Percentiles rank a stretch among this genome's conserved stretches.
phyloP scores from a whole-genome alignment of 2,329 filamentous ascomycete species.

The Fusarium armeniacum region DNA sequence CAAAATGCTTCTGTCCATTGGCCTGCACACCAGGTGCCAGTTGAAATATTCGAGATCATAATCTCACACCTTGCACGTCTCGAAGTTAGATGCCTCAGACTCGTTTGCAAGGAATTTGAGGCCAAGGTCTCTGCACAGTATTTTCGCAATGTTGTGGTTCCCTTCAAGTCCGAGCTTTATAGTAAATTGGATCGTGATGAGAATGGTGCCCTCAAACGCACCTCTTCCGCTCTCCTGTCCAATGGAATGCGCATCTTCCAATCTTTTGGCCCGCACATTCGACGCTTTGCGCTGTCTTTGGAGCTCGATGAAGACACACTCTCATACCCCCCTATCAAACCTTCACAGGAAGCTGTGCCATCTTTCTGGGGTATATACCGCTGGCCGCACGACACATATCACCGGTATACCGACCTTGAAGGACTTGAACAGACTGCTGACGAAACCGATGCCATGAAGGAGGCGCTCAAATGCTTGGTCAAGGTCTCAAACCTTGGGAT shows the following conservation, averaged over 20 bases:
- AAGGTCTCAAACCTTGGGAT: slow-evolving; percentile 74
- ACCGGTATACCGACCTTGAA: slow-evolving; percentile 70
- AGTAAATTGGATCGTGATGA: slow-evolving; percentile 52
- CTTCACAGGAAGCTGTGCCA: slow-evolving; percentile 65
- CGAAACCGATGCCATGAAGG: slow-evolving; percentile 71
- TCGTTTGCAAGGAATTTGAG: slow-evolving; percentile 72
- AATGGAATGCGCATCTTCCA: slow-evolving; percentile 73
- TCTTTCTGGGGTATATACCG: slow-evolving; percentile 75
- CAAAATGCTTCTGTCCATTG: slow-evolving; percentile 41
- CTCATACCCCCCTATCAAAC: slow-evolving; percentile 68
- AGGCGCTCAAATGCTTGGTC: slow-evolving; percentile 69
- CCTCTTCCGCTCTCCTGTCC: slow-evolving; percentile 52
- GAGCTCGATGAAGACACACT: slow-evolving; percentile 71
- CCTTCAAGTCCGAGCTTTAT: slow-evolving; percentile 75
- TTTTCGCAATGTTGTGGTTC: slow-evolving; percentile 74
- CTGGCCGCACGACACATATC: slow-evolving; percentile 73
- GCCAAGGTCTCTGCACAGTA: slow-evolving; percentile 68
- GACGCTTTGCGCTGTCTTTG: slow-evolving; percentile 75
- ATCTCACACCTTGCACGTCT: slow-evolving; percentile 67
- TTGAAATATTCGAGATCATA: slow-evolving; percentile 74
- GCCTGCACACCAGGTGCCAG: slow-evolving; percentile 62
- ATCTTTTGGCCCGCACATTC: slow-evolving; percentile 71
- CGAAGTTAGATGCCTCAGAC: slow-evolving; percentile 71
- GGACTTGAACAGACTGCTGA: slow-evolving; percentile 74
- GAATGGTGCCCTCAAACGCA: slow-evolving; percentile 41